These are phyloP conservation scores for Penstemon davidsonii DNA, from an alignment of 257 asterid species.

Conservation along the genomic window DNA sequence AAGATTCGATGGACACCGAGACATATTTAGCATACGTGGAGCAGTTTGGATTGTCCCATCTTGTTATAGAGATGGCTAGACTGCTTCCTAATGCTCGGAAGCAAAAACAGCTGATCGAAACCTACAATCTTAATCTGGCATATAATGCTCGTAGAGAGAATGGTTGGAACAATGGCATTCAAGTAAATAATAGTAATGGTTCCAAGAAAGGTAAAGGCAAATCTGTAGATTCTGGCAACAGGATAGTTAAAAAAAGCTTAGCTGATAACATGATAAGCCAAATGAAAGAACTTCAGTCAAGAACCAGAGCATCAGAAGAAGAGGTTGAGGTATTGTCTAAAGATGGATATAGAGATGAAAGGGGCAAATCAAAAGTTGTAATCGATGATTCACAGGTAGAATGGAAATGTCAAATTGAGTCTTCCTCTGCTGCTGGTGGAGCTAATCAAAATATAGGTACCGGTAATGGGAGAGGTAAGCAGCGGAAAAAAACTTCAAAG, in stretches of 20 bases:
- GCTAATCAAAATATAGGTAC: conserved; percentile 38
- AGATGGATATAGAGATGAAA: conserved; percentile 76
- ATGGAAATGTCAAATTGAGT: conserved; percentile 37
- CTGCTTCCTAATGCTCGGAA: conserved; percentile 76
- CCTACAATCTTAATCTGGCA: conserved; percentile 55
- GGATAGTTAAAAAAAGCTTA: conserved; percentile 38
- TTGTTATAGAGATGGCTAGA: conserved; percentile 77
- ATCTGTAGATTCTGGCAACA: conserved; percentile 52
- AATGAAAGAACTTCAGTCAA: conserved; percentile 64
- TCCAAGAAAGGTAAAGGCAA: conserved; percentile 64
- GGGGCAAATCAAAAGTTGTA: conserved; percentile 53
- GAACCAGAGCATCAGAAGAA: conserved; percentile 52
- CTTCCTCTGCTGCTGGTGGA: conserved; percentile 37
- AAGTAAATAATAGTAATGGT: conserved; percentile 35
- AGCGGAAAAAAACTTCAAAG: conserved; percentile 78
- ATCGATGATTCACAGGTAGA: conserved; percentile 36
- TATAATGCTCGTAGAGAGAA: conserved; percentile 35
- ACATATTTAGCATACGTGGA: conserved; percentile 67
- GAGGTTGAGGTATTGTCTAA: conserved; percentile 70
- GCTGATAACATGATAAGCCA: conserved; percentile 57
- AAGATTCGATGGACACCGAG: conserved; percentile 65
- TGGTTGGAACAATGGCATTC: conserved; percentile 35
- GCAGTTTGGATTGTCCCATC: conserved; percentile 93
- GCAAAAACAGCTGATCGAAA: conserved; percentile 80
- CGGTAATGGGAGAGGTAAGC: conserved; percentile 64